Percentiles rank a stretch among this genome's conserved stretches.
phyloP scores from a whole-genome alignment of 495 filamentous ascomycete genomes.

The Staphylotrichum tortipilum region DNA sequence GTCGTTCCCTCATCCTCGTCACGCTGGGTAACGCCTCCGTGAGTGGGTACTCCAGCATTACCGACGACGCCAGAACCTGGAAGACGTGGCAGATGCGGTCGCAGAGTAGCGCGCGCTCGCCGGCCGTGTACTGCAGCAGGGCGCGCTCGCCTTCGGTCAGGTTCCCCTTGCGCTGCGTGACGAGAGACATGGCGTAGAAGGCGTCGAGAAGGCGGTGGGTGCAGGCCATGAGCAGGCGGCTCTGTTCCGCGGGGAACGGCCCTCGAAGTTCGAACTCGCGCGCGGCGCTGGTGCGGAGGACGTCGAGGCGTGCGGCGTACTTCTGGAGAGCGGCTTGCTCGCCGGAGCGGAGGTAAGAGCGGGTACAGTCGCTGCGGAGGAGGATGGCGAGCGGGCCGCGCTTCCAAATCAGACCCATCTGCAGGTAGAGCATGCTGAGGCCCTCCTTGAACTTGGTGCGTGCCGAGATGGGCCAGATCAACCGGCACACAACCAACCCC shows the following conservation, averaged over 20 bases:
- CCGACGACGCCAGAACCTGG: slow-evolving; percentile 81
- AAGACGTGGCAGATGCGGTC: slow-evolving; percentile 87
- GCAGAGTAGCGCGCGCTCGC: slow-evolving; percentile 72
- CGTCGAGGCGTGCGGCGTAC: slow-evolving; percentile 58
- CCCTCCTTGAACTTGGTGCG: slow-evolving; percentile 78
- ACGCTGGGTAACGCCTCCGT: slow-evolving; percentile 80
- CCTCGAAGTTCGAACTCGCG: slow-evolving; percentile 79
- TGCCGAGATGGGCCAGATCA: slow-evolving; percentile 91
- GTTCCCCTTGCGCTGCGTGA: slow-evolving; percentile 71
- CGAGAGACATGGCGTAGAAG: slow-evolving; percentile 91
- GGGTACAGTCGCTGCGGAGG: slow-evolving; percentile 41
- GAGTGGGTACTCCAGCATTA: slow-evolving; percentile 89
- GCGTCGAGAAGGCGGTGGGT: slow-evolving; percentile 80
- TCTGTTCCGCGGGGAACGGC: slow-evolving; percentile 65
- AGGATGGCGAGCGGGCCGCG: slow-evolving; percentile 80
- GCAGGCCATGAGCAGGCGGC: slow-evolving; percentile 63
- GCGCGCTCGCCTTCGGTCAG: slow-evolving; percentile 71
- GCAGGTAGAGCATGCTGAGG: slow-evolving; percentile 75
- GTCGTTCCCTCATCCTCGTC: slow-evolving; percentile 65
- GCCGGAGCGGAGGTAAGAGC: slow-evolving; percentile 68
- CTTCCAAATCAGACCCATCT: slow-evolving; percentile 94
- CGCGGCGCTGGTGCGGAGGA: slow-evolving; percentile 59
- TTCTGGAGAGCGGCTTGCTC: slow-evolving; percentile 64
- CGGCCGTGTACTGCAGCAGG: slow-evolving; percentile 67
- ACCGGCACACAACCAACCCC: slow-evolving; percentile 81